phyloP scores from a whole-genome alignment of 345 rosid species.

The Citrus trifoliata region DNA sequence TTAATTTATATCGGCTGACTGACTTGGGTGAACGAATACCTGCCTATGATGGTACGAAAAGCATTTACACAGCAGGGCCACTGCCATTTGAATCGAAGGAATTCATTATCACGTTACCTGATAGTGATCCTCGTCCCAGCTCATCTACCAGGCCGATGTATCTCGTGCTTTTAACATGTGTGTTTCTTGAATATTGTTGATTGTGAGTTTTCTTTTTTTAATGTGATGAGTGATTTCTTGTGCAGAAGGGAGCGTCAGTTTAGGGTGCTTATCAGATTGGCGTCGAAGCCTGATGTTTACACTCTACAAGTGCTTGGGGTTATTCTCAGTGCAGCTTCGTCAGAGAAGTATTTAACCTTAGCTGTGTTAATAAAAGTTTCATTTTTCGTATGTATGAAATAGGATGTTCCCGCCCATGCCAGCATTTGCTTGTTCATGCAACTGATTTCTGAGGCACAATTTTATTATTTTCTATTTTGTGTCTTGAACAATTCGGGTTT shows the following conservation, averaged over 20 bases:
- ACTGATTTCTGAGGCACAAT: too few species aligned
- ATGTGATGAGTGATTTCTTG: neutral
- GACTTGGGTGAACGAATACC: constrained; percentile 35
- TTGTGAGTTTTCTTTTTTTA: neutral
- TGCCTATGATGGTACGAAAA: constrained; percentile 76
- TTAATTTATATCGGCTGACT: constrained; percentile 1
- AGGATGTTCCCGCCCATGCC: neutral
- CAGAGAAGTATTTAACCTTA: constrained; percentile 22
- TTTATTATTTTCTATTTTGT: neutral
- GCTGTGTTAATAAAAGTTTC: neutral
- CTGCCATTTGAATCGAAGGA: constrained; percentile 63
- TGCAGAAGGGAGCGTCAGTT: constrained; percentile 53
- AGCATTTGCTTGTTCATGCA: neutral
- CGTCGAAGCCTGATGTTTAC: constrained; percentile 38
- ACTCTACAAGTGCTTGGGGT: constrained; percentile 63
- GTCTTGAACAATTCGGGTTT: neutral
- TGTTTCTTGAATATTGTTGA: neutral
- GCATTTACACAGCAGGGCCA: constrained; percentile 63
- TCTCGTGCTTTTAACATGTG: neutral
- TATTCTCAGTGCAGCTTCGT: constrained; percentile 49
- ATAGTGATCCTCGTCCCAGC: constrained; percentile 13
- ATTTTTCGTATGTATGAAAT: neutral
- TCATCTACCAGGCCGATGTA: constrained; percentile 11
- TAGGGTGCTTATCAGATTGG: constrained; percentile 47
- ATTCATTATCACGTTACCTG: constrained; percentile 38